Conservation (phyloP, 2,329 filamentous ascomycete genomes). For the Huntiella abstrusa region DNA sequence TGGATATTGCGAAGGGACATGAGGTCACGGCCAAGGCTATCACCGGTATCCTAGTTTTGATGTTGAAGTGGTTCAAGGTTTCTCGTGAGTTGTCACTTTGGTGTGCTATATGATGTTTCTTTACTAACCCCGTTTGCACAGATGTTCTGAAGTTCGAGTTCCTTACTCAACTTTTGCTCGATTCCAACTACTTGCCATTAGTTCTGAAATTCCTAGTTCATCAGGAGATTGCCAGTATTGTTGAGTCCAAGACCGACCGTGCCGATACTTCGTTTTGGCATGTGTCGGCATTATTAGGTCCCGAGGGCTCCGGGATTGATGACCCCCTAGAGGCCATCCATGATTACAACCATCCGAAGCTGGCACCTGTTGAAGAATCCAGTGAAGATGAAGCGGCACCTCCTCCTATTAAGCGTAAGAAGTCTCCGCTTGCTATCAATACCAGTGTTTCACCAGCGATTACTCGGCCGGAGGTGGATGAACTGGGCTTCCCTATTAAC, state of each 20-base stretch:
- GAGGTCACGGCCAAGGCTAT: constrained; percentile 86
- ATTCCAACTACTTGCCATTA: constrained; percentile 86
- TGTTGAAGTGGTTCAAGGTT: constrained; percentile 91
- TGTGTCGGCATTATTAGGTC: background rate
- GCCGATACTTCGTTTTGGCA: constrained; percentile 42
- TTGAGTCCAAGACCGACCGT: constrained; percentile 70
- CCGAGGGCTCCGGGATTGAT: no score
- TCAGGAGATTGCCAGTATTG: constrained; percentile 78
- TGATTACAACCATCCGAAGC: no score
- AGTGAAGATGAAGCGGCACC: constrained; percentile 65
- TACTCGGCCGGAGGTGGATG: constrained; percentile 51
- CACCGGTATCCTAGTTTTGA: constrained; percentile 68
- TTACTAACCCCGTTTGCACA: constrained; percentile 20
- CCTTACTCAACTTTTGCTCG: constrained; percentile 75
- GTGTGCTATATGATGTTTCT: background rate
- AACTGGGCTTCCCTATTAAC: constrained; percentile 63
- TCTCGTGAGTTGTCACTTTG: constrained; percentile 48
- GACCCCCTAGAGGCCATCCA: no score
- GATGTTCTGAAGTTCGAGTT: constrained; percentile 94
- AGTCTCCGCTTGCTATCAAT: constrained; percentile 20
- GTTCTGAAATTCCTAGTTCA: constrained; percentile 86
- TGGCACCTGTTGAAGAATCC: constrained; percentile 20
- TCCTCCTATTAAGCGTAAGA: constrained; percentile 54
- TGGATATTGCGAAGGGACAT: constrained; percentile 61
- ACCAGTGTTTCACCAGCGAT: background rate